These are phyloP conservation scores for Blastobotrys americana DNA, from an alignment of 805 yeast genomes.

Conservation along the genomic window DNA sequence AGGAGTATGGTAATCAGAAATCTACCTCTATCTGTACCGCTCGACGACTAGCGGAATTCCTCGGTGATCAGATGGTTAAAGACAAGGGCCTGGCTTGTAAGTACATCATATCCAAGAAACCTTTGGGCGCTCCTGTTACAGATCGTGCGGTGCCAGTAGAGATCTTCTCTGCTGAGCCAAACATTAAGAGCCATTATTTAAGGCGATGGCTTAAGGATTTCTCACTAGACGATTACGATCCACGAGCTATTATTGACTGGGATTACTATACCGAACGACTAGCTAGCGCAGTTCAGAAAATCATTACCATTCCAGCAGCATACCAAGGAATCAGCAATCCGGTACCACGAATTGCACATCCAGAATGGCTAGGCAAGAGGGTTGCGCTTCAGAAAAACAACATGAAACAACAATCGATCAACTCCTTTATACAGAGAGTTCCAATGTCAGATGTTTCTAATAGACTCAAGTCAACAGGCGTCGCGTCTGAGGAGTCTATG, in stretches of 20 bases:
- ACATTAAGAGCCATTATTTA: slow-evolving; percentile 60
- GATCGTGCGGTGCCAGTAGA: slow-evolving; percentile 97
- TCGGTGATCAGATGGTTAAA: slow-evolving; percentile 94
- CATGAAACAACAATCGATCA: slow-evolving; percentile 62
- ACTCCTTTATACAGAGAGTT: slow-evolving; percentile 46
- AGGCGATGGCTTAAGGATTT: slow-evolving; percentile 85
- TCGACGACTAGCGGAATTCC: slow-evolving; percentile 80
- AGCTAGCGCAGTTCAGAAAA: slow-evolving; percentile 88
- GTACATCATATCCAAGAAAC: slow-evolving; percentile 80
- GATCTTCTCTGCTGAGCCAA: slow-evolving; percentile 75
- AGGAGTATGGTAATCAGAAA: slow-evolving; percentile 83
- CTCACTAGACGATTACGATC: slow-evolving; percentile 71
- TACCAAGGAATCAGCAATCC: slow-evolving; percentile 82
- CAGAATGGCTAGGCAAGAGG: slow-evolving; percentile 78
- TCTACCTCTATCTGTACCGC: slow-evolving; percentile 97
- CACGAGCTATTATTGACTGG: slow-evolving; percentile 90
- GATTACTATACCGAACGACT: slow-evolving; percentile 81
- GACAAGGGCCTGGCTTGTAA: slow-evolving; percentile 95
- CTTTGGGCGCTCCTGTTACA: slow-evolving; percentile 81
- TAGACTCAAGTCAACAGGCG: slow-evolving; percentile 18
- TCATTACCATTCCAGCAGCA: slow-evolving; percentile 96
- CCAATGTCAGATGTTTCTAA: slow-evolving; percentile 32
- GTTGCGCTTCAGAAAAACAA: slow-evolving; percentile 56
- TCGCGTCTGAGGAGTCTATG: slow-evolving; percentile 9
- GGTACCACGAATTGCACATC: slow-evolving; percentile 89